These are phyloP conservation scores for Monsonia emarginata DNA, from an alignment of 441 rosid genomes.

Conservation along the genomic window DNA sequence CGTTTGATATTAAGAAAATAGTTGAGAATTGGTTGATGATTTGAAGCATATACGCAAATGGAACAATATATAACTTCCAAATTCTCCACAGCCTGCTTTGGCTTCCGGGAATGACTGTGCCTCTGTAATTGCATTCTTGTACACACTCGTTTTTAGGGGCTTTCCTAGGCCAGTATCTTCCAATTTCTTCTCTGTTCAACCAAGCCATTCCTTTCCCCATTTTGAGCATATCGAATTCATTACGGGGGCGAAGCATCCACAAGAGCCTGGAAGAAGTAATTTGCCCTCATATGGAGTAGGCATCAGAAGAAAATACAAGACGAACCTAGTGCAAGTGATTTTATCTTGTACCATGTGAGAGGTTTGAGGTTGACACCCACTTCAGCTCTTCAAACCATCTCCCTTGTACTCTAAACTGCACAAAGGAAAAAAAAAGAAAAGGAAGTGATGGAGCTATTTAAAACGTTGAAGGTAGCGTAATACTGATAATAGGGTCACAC, in stretches of 20 bases:
- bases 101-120: constrained; percentile 76
- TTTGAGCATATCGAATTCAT: constrained; percentile 78
- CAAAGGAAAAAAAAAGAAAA: constrained; percentile 13
- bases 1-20: too few species aligned
- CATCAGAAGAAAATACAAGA: too few species aligned
- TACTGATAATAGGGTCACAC: not conserved
- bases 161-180: constrained; percentile 74
- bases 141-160: constrained; percentile 45
- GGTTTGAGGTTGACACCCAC: constrained; percentile 63
- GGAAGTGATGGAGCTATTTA: constrained; percentile 12
- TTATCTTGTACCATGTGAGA: constrained; percentile 91
- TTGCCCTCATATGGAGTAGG: too few species aligned
- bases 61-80: too few species aligned
- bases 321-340: too few species aligned
- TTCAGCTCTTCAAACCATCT: constrained; percentile 30
- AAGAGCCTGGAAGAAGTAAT: constrained; percentile 46
- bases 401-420: constrained; percentile 65
- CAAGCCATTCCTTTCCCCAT: constrained; percentile 98
- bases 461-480: not conserved
- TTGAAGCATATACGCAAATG: too few species aligned
- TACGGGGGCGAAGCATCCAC: constrained; percentile 68
- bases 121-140: constrained; percentile 69
- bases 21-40: too few species aligned
- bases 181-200: constrained; percentile 91
- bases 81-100: constrained; percentile 70